These are phyloP conservation scores for Yarrowia sp. DNA, from an alignment of 805 yeast genomes.

Conservation along the genomic window DNA sequence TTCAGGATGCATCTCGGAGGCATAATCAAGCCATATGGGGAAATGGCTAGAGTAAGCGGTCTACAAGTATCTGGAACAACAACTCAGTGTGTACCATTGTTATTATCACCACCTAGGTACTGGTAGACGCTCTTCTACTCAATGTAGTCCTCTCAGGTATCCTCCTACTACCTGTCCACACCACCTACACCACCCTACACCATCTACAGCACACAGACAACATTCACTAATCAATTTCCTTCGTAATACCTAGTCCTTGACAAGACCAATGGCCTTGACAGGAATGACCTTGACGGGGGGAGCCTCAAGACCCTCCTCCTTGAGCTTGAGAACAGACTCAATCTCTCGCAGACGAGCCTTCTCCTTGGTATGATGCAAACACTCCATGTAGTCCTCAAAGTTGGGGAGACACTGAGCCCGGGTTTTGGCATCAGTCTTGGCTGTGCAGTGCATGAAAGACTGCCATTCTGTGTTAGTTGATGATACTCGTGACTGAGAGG, in stretches of 20 bases:
- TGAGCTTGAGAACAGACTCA: constrained; percentile 33
- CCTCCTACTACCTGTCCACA: not conserved
- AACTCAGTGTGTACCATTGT: too few relatives aligned
- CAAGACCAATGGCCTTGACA: constrained; percentile 33
- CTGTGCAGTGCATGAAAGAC: constrained; percentile 46
- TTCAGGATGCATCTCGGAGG: not conserved
- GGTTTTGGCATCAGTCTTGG: constrained; percentile 37
- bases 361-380: constrained; percentile 49
- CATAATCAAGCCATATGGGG: not conserved
- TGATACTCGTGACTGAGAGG: not conserved
- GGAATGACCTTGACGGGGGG: constrained; percentile 32
- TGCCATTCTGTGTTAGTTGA: constrained; percentile 41
- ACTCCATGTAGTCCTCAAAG: constrained; percentile 49
- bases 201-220: too few relatives aligned
- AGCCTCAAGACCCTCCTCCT: constrained; percentile 30
- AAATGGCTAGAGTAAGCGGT: too few relatives aligned
- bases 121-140: too few relatives aligned
- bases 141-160: too few relatives aligned
- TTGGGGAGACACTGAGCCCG: constrained; percentile 41
- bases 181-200: too few relatives aligned
- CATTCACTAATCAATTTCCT: constrained; percentile 4
- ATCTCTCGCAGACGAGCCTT: constrained; percentile 35
- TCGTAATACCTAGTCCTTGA: constrained; percentile 26
- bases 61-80: too few relatives aligned
- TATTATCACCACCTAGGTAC: too few relatives aligned